Evolutionary conservation across 371 early-diverging fungal genomes (phyloP).

Genomic region (Mucor racemosus): DNA sequence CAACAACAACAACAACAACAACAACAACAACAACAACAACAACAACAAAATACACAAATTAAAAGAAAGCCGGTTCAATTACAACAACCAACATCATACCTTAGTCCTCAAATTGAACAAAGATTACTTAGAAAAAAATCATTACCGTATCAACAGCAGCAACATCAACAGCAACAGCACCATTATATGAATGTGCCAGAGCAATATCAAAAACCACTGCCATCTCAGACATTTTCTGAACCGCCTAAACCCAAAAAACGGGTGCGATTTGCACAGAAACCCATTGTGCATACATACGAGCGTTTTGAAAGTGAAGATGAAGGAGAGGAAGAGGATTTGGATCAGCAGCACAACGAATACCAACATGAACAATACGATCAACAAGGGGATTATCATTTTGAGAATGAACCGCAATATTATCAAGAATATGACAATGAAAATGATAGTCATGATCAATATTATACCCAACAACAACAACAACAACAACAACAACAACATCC

Average conservation of each 20-base stretch:
- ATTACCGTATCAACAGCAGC: neutral
- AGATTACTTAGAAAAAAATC: constrained; percentile 17
- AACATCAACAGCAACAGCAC: neutral
- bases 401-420: constrained; percentile 1
- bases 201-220: neutral
- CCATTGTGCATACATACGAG: constrained; percentile 8
- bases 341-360: neutral
- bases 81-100: neutral
- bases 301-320: constrained; percentile 18
- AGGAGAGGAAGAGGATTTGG: constrained; percentile 8
- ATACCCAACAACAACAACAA: constrained; percentile 11
- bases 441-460: neutral
- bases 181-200: neutral
- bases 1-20: constrained; percentile 5
- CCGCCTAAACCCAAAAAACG: constrained; percentile 16
- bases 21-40: constrained; percentile 1
- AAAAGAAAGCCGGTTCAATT: constrained; percentile 26
- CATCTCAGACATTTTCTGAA: neutral
- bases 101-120: constrained; percentile 24
- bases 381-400: neutral
- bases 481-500: neutral
- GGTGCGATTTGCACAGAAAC: constrained; percentile 21
- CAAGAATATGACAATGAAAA: constrained; percentile 1
- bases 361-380: neutral
- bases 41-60: constrained; percentile 16